Evolutionary conservation across 257 asterid genomes (phyloP).

Genomic region (Galeopsis tetrahit): DNA sequence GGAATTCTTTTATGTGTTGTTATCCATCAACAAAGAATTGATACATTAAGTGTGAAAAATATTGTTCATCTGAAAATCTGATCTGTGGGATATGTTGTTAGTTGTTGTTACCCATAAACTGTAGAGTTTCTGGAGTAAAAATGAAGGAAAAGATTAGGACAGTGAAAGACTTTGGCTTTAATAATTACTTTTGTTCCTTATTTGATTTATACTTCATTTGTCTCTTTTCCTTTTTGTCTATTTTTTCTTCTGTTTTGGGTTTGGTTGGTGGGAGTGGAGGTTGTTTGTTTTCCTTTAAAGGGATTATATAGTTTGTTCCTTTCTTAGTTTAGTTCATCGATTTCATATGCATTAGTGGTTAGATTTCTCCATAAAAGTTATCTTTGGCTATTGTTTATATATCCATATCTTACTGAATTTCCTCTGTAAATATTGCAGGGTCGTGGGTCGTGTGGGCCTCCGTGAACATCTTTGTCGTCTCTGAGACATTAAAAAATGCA

Average conservation of each 20-base stretch:
- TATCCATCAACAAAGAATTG: not conserved
- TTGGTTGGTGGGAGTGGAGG: conserved; percentile 95
- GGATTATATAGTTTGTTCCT: conserved; percentile 54
- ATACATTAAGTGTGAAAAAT: not conserved
- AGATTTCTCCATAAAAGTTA: conserved; percentile 31
- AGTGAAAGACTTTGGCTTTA: conserved; percentile 47
- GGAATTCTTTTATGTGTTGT: not conserved
- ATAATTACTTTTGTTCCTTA: conserved; percentile 42
- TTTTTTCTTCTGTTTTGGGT: conserved; percentile 44
- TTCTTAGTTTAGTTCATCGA: conserved; percentile 39
- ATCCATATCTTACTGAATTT: conserved; percentile 40
- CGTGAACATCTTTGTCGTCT: conserved; percentile 40
- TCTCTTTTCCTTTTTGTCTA: conserved; percentile 27
- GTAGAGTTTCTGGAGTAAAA: conserved; percentile 58
- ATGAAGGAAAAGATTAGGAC: conserved; percentile 51
- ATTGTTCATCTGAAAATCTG: conserved; percentile 9
- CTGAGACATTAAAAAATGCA: conserved; percentile 57
- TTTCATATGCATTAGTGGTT: conserved; percentile 46
- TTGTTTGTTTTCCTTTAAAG: conserved; percentile 89
- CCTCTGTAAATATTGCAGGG: conserved; percentile 57
- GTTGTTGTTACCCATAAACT: conserved; percentile 37
- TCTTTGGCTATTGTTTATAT: conserved; percentile 37
- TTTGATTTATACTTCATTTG: conserved; percentile 41
- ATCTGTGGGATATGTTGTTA: conserved; percentile 41
- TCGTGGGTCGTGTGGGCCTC: conserved; percentile 58